Base-by-base conservation (phyloP, 805 yeast species). In the Wickerhamomyces tratensis region DNA sequence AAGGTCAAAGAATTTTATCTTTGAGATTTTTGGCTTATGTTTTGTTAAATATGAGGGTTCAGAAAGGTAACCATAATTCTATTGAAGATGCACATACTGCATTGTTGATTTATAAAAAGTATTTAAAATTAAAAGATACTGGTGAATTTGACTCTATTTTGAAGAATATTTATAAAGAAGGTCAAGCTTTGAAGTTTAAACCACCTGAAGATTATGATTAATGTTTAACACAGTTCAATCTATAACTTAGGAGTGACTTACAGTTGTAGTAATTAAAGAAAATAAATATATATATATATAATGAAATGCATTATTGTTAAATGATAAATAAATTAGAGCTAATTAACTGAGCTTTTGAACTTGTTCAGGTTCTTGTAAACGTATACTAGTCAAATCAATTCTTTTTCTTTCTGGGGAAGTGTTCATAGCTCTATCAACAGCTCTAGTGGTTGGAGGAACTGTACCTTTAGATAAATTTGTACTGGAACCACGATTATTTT, bases 81-180 rank as follows among this genome's bases (percentile, higher is more conserved):
- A 88, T 93, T 38, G 98, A 93, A 56, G 99, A 93, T 65, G 97
- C 99, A 0, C 67, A 71, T 43, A 82, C 94, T 10, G 98, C 99
- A 0, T 69, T 93, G 51, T 61, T 75, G 38, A 64, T 93, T 33
- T 94, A 86, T 64, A 75, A 77, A 46, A 79, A 77, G 53, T 91
- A 86, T 55, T 61, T 75, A 53, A 80, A 82, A 48, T 68, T 91
- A 48, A 65, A 67, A 41, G 70, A 67, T 4, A 59, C 62, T 0
- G 91, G 85, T 0, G 69, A 66, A 29, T 74, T 91, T 44, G 86
- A 83, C 37, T 62, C 59, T 5, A 71, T 77, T 1, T 68, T 93
- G 53, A 74, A 79, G 30, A 71, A 74, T 36, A 73, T 94, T 13
- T 89, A 89, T 53, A 65, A 68, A 35, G 88, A 82, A 52, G 95